phyloP scores from a whole-genome alignment of 768 basidiomycete species.

The Rhizopogon vinicolor region DNA sequence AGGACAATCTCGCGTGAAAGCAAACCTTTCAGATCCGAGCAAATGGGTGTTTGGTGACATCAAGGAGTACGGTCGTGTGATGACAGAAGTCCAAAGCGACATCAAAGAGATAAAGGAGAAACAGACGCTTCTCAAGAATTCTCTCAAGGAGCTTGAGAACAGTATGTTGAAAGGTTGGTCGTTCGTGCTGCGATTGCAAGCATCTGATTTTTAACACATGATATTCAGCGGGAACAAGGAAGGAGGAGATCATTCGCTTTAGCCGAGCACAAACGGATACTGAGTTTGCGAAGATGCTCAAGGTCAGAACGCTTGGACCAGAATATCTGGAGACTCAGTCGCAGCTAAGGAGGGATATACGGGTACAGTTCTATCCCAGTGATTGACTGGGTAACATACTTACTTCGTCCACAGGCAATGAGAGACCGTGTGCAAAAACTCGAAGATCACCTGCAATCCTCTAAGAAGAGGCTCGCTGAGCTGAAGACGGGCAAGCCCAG shows the following conservation, averaged over 20 bases:
- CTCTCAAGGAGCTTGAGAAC: conserved; percentile 55
- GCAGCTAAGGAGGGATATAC: conserved; percentile 64
- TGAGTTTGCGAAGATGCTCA: conserved; percentile 73
- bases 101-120: conserved; percentile 43
- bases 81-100: conserved; percentile 41
- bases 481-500: conserved; percentile 56
- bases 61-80: conserved; percentile 39
- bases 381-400: conserved; percentile 2
- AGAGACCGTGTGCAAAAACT: conserved; percentile 74
- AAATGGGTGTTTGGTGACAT: conserved; percentile 57
- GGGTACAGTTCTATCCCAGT: conserved; percentile 40
- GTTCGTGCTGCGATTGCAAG: neutral
- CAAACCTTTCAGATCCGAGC: conserved; percentile 40
- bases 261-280: conserved; percentile 73
- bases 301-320: conserved; percentile 75
- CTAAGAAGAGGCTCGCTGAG: conserved; percentile 66
- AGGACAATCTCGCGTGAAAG: conserved; percentile 33
- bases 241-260: conserved; percentile 81
- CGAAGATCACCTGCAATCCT: conserved; percentile 64
- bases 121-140: conserved; percentile 34
- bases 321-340: conserved; percentile 84
- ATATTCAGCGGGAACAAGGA: conserved; percentile 65
- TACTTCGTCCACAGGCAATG: conserved; percentile 42
- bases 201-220: neutral
- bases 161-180: conserved; percentile 62